These are phyloP conservation scores for Aplosporella prunicola DNA, from an alignment of 2,329 filamentous ascomycete genomes.

Conservation along the genomic window DNA sequence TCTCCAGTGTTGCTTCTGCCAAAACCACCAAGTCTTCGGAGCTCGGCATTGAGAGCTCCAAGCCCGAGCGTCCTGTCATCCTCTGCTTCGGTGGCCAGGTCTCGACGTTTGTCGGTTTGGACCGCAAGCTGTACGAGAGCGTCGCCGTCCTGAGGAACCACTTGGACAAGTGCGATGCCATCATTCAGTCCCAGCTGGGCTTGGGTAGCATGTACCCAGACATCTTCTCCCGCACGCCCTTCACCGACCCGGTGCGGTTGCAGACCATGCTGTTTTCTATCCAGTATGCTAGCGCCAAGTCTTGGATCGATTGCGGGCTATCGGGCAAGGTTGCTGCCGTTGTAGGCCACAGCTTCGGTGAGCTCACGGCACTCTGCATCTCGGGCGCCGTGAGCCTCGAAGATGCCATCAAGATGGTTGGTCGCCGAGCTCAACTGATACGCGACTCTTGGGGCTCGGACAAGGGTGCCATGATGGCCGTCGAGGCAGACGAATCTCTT, in stretches of 20 bases:
- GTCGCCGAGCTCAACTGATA: conserved; percentile 8
- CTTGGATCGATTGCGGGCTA: conserved; percentile 20
- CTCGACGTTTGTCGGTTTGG: conserved; percentile 11
- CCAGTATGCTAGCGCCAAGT: conserved; percentile 23
- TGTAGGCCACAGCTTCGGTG: conserved; percentile 14
- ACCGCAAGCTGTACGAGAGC: conserved; percentile 12
- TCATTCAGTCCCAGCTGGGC: conserved; percentile 7
- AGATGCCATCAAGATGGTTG: conserved; percentile 5
- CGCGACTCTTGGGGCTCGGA: conserved; percentile 16
- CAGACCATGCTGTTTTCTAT: conserved; percentile 24
- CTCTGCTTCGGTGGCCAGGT: conserved; percentile 18
- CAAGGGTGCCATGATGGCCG: conserved; percentile 18
- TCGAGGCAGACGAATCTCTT: conserved; percentile 7
- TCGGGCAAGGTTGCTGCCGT: conserved; percentile 11
- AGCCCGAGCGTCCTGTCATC: too few species aligned
- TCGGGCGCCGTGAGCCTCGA: conserved; percentile 1
- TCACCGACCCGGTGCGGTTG: conserved; percentile 15
- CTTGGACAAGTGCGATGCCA: conserved; percentile 13
- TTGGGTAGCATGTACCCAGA: conserved; percentile 14
- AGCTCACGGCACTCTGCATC: conserved; percentile 9
- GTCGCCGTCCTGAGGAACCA: conserved; percentile 13
- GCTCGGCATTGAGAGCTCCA: too few species aligned
- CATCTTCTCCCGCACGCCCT: conserved; percentile 13
- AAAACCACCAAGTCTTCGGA: too few species aligned
- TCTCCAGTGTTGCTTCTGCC: conserved; percentile 12